Base-by-base conservation (phyloP, 2,329 filamentous ascomycete genomes). In the Trichoderma breve region DNA sequence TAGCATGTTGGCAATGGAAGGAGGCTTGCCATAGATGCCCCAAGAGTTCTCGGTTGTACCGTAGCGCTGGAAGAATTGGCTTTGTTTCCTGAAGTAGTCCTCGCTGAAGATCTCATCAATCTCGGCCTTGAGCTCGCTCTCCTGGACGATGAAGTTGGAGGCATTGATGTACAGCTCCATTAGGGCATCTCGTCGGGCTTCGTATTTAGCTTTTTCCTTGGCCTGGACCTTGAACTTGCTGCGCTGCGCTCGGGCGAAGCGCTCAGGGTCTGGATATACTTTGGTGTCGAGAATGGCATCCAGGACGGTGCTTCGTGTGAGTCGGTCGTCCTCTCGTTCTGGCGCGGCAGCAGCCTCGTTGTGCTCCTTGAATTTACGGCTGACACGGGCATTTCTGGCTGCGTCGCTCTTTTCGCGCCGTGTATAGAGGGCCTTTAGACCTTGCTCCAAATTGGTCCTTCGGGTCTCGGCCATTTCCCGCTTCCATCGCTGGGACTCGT, bases 131-230 rank as follows among this genome's bases (percentile, higher is more conserved):
- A 99, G 87, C 80, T 97, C 91, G 65, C 87, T 83, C 80, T 97
- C 94, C 28, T 88, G 91, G 21, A 94, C 91, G 79, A 99, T 98
- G 83, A 98, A 99, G 51, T 89, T 85, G 30, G 92, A 89, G 6
- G 96, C 94, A 76, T 94, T 92, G 83, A 96, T 92, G 83, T 99
- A 99, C 14, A 99, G 87, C 72, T 93, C 90, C 82, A 97, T 93
- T 34, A 99, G 83, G 18, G 91, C 88, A 75, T 95, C 89, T 73
- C 88, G 86, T 65, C 92, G 88, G 68, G 86, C 85, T 72, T 90
- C 86, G 57, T 86, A 84, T 79, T 90, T 90, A 11, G 75, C 63
- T 14, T 70, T 75, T 68, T 83, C 80, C 11, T 81, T 82, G 36
- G 85, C 80, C 55, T 86, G 80, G 15, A 83, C 82, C 15, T 81